A percentile compares a stretch with the other conserved stretches of the same genome.
Evolutionary conservation across 129 eudicot genomes (phyloP).

Genomic region (Flaveria linearis): DNA sequence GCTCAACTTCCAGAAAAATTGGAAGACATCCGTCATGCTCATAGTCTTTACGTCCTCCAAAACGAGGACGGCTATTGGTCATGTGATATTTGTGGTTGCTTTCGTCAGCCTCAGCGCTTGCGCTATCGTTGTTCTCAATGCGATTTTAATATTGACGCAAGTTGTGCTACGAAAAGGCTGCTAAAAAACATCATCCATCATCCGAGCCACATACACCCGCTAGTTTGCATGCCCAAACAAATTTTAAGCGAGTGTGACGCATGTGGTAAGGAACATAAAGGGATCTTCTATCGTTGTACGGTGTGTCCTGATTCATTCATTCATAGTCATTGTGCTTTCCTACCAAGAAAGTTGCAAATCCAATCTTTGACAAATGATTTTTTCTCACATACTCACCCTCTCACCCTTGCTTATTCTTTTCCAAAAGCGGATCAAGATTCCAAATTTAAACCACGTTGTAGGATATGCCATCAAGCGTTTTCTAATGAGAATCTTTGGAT

Average conservation of each 20-base stretch:
- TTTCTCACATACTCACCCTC: not conserved
- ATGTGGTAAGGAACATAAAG: not conserved
- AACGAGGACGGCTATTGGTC: not conserved
- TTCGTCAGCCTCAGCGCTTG: not conserved
- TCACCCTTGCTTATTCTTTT: slow-evolving; percentile 2
- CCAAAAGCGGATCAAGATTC: not conserved
- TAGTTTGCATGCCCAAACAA: not conserved
- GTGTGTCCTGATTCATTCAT: not conserved
- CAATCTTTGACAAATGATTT: not conserved
- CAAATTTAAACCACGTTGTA: not conserved
- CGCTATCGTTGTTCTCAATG: not conserved
- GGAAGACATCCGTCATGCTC: not conserved
- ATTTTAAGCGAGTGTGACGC: not conserved
- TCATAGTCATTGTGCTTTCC: not conserved
- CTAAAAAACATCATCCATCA: not conserved
- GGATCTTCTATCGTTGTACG: not conserved
- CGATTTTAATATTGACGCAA: not conserved
- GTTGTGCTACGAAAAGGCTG: not conserved
- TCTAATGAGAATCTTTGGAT: not conserved
- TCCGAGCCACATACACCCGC: not conserved
- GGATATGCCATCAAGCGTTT: not conserved
- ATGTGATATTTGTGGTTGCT: not conserved
- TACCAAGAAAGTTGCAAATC: not conserved
- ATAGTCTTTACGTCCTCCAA: not conserved
- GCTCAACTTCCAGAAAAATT: not conserved